Evolutionary conservation across 2,329 filamentous ascomycete genomes (phyloP).

Genomic region (Xylaria digitata): DNA sequence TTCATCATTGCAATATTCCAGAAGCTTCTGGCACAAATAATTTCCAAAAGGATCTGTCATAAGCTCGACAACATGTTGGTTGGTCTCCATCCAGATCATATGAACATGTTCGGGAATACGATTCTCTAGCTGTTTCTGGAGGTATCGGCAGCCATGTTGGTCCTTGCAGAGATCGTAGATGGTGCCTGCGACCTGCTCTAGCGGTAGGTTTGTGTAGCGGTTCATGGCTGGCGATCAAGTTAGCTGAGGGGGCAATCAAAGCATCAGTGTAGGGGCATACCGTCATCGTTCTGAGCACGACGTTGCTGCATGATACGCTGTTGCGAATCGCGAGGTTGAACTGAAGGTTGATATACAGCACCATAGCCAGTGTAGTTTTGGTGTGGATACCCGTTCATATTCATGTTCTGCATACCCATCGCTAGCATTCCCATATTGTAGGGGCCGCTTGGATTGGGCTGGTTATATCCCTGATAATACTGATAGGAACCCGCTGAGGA

Average conservation of each 20-base stretch:
- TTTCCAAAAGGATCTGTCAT: conserved; percentile 99
- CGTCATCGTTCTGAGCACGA: conserved; percentile 78
- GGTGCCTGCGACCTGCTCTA: conserved; percentile 83
- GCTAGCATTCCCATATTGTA: conserved; percentile 69
- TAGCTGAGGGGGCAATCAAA: conserved; percentile 7
- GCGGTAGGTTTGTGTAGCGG: conserved; percentile 83
- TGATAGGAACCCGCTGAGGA: conserved; percentile 36
- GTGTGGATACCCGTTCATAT: conserved; percentile 64
- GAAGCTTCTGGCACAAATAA: conserved; percentile 97
- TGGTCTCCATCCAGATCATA: conserved; percentile 94
- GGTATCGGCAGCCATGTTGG: conserved; percentile 94
- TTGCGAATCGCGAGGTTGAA: conserved; percentile 75
- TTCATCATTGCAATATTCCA: conserved; percentile 94
- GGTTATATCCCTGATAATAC: conserved; percentile 47
- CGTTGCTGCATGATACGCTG: conserved; percentile 80
- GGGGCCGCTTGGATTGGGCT: conserved; percentile 44
- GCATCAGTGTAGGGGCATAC: conserved; percentile 54
- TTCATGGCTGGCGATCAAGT: conserved; percentile 67
- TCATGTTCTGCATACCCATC: conserved; percentile 72
- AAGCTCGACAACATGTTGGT: conserved; percentile 91
- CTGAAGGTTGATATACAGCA: conserved; percentile 61
- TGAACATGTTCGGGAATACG: conserved; percentile 84
- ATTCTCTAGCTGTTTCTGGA: conserved; percentile 97
- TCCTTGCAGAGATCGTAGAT: conserved; percentile 96
- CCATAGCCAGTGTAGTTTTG: conserved; percentile 70